phyloP scores from a whole-genome alignment of 352 stramenopile species.

The Paralagenidium karlingii region DNA sequence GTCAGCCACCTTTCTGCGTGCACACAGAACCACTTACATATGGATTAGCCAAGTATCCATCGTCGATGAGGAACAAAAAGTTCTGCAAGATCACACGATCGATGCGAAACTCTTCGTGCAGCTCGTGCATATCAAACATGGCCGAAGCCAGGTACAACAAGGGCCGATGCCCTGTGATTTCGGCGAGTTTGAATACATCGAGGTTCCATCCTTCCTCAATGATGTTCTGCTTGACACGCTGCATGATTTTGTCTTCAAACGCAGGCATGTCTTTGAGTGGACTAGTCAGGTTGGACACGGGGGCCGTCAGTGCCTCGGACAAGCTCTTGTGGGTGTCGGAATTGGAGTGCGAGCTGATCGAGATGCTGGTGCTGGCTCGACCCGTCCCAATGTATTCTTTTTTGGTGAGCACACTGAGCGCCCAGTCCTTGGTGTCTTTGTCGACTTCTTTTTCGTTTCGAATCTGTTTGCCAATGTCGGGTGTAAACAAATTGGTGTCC shows the following conservation, averaged over 20 bases:
- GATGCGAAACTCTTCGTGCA: conserved; percentile 17
- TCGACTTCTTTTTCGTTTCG: conserved; percentile 26
- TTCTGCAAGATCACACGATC: conserved; percentile 3
- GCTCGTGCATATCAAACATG: conserved; percentile 4
- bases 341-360: conserved; percentile 59
- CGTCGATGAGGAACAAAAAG: conserved; percentile 4
- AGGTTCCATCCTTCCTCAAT: conserved; percentile 58
- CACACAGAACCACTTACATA: no score
- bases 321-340: conserved; percentile 43
- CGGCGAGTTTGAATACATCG: conserved; percentile 29
- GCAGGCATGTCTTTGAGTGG: conserved; percentile 39
- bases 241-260: conserved; percentile 38
- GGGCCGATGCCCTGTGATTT: conserved; percentile 6
- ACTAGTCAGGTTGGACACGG: conserved; percentile 10
- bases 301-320: conserved; percentile 23
- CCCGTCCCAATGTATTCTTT: conserved; percentile 52
- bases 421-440: conserved; percentile 9
- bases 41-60: conserved; percentile 3
- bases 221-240: conserved; percentile 32
- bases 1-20: no score
- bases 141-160: conserved; percentile 3
- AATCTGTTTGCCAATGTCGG: conserved; percentile 70
- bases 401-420: conserved; percentile 10
- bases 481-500: conserved; percentile 46
- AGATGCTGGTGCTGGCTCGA: conserved; percentile 36